Evolutionary conservation across 2,329 filamentous ascomycete species (phyloP), one percentile per base, ranked within the genome.

Genomic region (Apiospora arundinis): DNA sequence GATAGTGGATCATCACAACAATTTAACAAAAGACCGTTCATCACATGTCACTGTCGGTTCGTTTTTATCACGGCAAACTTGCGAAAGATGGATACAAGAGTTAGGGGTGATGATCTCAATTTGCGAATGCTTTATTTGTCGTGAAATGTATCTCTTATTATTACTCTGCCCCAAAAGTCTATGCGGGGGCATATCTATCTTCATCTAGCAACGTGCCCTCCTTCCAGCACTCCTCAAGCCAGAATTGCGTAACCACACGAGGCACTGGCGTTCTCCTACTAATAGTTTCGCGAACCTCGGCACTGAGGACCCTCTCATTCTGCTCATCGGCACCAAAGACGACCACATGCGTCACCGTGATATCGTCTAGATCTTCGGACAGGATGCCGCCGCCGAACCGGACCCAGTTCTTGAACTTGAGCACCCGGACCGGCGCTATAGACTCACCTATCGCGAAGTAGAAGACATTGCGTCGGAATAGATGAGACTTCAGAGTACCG

Each of bases 121-220:
- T 32, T 25, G 1, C 32, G 18, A 18, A 18, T 9, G 6, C 1
- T 5, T 40, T 12, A 63, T 21, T 18, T 40, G 14, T 23, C 32
- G 23, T n/a, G 1, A 14, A 23, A 28, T 12, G 8, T 37, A 11
- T 11, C 25, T 6, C 28, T 21, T 18, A 12, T 16, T 60, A 16
- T 21, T 60, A 16, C 8, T 12, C 52, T 28, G 8, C 52, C 1
- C 18, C 28, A n/a, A 5, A 40, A 40, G 18, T 11, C 42, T 67
- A 67, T 18, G 65, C 40, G 72, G 74, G 73, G 9, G 77, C 79
- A 76, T 87, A 90, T 52, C 83, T 82, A 77, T 95, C 93, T 82
- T 98, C 95, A 74, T 97, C 94, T 66, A 98, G 80, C 73, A 93
- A 78, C 0, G 94, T 97, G 74, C 86, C 87, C 79, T 95, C 93